Evolutionary conservation across 352 stramenopile species (phyloP).

Genomic region (Phytophthora constricta): DNA sequence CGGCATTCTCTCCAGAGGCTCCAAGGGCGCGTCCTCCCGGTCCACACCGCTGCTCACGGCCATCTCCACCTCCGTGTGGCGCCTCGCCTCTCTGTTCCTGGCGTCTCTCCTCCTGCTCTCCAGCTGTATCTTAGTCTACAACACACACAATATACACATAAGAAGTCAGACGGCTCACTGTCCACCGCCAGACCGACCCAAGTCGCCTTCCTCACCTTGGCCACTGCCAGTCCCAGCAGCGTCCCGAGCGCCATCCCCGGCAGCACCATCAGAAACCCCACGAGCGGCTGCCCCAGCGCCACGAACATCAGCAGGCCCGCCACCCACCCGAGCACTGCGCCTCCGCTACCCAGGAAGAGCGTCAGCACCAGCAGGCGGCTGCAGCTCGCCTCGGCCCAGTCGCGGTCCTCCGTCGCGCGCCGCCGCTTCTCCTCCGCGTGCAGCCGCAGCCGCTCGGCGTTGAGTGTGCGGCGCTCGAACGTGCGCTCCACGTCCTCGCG

Average conservation of each 20-base stretch:
- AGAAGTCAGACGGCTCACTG: no score
- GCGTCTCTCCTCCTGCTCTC: conserved; percentile 53
- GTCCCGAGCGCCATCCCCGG: conserved; percentile 63
- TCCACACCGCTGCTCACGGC: conserved; percentile 47
- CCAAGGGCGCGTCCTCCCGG: conserved; percentile 34
- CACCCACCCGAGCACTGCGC: conserved; percentile 60
- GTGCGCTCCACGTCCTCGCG: conserved; percentile 57
- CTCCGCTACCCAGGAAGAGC: conserved; percentile 58
- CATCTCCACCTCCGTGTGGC: conserved; percentile 66
- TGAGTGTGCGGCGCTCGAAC: conserved; percentile 73
- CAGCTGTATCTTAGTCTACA: conserved; percentile 59
- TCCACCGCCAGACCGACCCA: no score
- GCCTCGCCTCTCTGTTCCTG: conserved; percentile 39
- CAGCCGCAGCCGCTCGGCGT: conserved; percentile 67
- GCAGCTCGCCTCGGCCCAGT: conserved; percentile 58
- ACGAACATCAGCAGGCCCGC: conserved; percentile 59
- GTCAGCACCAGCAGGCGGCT: conserved; percentile 57
- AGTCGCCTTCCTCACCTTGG: conserved; percentile 45
- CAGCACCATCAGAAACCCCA: conserved; percentile 73
- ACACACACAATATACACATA: conserved; percentile 7
- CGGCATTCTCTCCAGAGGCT: conserved; percentile 41
- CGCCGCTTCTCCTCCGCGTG: conserved; percentile 68
- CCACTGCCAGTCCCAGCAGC: conserved; percentile 53
- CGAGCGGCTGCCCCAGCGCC: conserved; percentile 54
- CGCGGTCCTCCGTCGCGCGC: conserved; percentile 47